Evolutionary conservation across 345 rosid genomes (phyloP).

Genomic region (Sisymbrium irio): DNA sequence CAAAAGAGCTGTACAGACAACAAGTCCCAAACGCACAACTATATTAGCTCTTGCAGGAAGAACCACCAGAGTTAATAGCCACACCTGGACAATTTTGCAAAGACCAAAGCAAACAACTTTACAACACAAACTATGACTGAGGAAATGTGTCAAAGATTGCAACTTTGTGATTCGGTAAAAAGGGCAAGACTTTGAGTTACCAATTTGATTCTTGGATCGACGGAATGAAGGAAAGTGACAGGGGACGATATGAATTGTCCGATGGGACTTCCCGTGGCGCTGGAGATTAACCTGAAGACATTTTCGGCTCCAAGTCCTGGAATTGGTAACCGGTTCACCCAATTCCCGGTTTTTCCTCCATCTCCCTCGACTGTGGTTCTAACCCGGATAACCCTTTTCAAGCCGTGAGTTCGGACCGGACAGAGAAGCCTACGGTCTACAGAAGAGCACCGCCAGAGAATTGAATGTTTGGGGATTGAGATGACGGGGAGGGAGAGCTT

Average conservation of each 20-base stretch:
- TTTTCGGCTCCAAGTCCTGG: constrained; percentile 66
- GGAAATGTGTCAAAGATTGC: too few species aligned
- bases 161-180: too few species aligned
- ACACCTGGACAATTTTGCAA: constrained; percentile 59
- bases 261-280: constrained; percentile 83
- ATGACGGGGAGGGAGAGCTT: constrained; percentile 26
- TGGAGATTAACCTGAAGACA: constrained; percentile 63
- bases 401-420: constrained; percentile 7
- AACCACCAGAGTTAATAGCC: constrained; percentile 87
- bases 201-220: constrained; percentile 87
- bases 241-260: constrained; percentile 84
- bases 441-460: neutral
- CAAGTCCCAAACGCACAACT: constrained; percentile 75
- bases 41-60: constrained; percentile 84
- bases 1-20: constrained; percentile 55
- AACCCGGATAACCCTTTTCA: constrained; percentile 28
- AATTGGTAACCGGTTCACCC: constrained; percentile 63
- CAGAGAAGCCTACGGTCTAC: constrained; percentile 29
- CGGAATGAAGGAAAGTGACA: constrained; percentile 71
- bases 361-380: constrained; percentile 41
- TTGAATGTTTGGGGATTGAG: constrained; percentile 34
- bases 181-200: constrained; percentile 32
- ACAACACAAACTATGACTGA: neutral
- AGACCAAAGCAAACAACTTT: neutral
- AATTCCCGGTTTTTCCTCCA: constrained; percentile 40